Base-by-base conservation (phyloP, 2,329 filamentous ascomycete genomes). In the Aphanoascus verrucosus region DNA sequence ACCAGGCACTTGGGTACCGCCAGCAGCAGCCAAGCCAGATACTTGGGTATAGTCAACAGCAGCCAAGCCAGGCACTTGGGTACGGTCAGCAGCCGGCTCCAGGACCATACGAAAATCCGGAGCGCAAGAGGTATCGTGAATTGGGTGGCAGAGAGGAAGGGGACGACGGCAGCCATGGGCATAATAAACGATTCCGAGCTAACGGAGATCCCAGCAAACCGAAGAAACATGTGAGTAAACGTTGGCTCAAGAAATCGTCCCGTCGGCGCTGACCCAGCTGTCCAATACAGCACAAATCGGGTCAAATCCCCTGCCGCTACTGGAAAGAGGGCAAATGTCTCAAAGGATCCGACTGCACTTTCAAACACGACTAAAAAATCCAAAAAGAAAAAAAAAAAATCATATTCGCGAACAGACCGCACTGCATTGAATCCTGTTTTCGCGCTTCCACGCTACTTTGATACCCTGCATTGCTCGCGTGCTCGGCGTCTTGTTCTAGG, bases 291-390 rank as follows among this genome's bases (percentile, higher is more conserved):
- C 69, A 69, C 49, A 73, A 73, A 56, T 69, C 68, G 55, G 72
- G 72, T 49, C 64, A 70, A 17, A 68, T 74, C 35, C 64, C 72
- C 8, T 80, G 78, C 64, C 71, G 72, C 55, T 80, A 75, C 63
- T 80, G 72, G 72, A 67, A 73, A 35, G 71, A 77, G 55, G 77
- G 77, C 11, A 74, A 72, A 59, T 79, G 77, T 61, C 67, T 72
- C 54, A 79, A 80, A 59, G 75, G 75, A 15, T 70, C 74, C 19
- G 67, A 73, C 40, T 77, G 75, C 63, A 76, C 74, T n/a, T 77
- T 71, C 61, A 65, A 72, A 53, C 74, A 77, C 54, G 73, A 75
- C 57, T n/a, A n/a, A n/a, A n/a, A n/a, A n/a, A n/a, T n/a, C n/a
- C n/a, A n/a, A n/a, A n/a, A n/a, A 55, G 52, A 44, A 45, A 54